Conservation (phyloP, 306 rosid species). For the Argentina anserina region DNA sequence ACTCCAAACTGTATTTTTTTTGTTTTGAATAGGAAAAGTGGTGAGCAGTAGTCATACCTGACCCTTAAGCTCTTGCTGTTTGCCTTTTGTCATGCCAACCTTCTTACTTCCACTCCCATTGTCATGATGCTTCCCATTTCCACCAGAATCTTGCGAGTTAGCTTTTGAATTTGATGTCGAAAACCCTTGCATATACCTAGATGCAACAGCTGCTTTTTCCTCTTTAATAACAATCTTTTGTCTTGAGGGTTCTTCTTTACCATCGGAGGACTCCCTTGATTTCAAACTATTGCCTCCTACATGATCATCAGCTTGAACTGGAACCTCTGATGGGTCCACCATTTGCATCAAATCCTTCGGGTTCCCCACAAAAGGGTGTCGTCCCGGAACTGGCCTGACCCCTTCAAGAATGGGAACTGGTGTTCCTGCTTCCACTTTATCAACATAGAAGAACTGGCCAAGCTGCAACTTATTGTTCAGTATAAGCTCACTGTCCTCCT, state of each 20-base stretch:
- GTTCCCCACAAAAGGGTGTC: conserved; percentile 76
- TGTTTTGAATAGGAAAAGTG: conserved; percentile 10
- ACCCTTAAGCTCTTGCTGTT: conserved; percentile 62
- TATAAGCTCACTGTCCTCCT: conserved; percentile 77
- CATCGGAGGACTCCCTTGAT: conserved; percentile 32
- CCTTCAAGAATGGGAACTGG: conserved; percentile 80
- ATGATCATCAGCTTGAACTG: conserved; percentile 27
- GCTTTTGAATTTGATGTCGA: conserved; percentile 41
- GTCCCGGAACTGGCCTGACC: conserved; percentile 68
- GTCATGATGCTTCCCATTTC: conserved; percentile 49
- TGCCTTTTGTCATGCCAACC: conserved; percentile 47
- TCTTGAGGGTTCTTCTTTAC: conserved; percentile 45
- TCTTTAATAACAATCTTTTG: conserved; percentile 79
- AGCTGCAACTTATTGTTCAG: conserved; percentile 82
- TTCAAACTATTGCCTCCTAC: conserved; percentile 32
- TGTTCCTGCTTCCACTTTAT: conserved; percentile 53
- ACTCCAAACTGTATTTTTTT: not conserved
- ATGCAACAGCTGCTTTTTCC: conserved; percentile 69
- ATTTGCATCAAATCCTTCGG: conserved; percentile 96
- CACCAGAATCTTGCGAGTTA: conserved; percentile 34
- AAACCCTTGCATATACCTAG: conserved; percentile 89
- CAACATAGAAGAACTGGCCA: conserved; percentile 87
- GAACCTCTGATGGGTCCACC: conserved; percentile 55
- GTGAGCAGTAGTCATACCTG: conserved; percentile 55
- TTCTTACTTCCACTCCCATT: conserved; percentile 55